phyloP scores from a whole-genome alignment of 139 green algal species.

The Ettlia oleoabundans region DNA sequence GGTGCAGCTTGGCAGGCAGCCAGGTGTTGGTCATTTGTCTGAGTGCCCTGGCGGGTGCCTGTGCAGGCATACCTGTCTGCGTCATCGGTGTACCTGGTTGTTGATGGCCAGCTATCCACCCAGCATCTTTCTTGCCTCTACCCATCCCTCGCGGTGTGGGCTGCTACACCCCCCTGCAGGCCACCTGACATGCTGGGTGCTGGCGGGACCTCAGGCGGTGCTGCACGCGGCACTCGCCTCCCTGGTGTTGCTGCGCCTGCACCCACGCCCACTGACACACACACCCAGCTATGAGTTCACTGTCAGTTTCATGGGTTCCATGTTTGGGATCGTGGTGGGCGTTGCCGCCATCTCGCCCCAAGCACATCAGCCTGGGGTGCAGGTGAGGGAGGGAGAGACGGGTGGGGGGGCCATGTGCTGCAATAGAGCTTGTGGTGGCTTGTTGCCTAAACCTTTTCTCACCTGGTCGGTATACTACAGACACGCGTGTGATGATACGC shows the following conservation, averaged over 20 bases:
- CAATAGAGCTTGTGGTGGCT: no score
- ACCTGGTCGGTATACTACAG: no score
- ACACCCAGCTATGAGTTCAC: constrained; percentile 58
- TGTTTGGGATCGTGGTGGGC: constrained; percentile 41
- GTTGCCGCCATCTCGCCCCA: constrained; percentile 7
- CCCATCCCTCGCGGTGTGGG: no score
- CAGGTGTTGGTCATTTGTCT: no score
- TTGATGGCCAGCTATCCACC: no score
- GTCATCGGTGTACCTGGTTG: no score
- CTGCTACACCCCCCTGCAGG: neutral
- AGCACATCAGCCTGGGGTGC: constrained; percentile 21
- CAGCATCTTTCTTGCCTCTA: neutral
- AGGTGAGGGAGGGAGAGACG: neutral
- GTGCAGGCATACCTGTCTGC: no score
- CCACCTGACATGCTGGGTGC: neutral
- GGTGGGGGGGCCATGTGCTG: no score
- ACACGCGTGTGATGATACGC: no score
- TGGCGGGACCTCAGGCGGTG: neutral
- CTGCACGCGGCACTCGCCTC: constrained; percentile 24
- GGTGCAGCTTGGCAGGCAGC: no score
- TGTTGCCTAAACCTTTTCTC: no score
- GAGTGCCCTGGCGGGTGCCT: no score
- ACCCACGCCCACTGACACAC: constrained; percentile 49
- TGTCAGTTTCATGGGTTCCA: constrained; percentile 29
- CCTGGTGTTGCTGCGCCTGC: constrained; percentile 52